Evolutionary conservation across 1,284 basidiomycete species (phyloP), one percentile per base, ranked within the genome.

Genomic region (Malassezia yamatoensis): DNA sequence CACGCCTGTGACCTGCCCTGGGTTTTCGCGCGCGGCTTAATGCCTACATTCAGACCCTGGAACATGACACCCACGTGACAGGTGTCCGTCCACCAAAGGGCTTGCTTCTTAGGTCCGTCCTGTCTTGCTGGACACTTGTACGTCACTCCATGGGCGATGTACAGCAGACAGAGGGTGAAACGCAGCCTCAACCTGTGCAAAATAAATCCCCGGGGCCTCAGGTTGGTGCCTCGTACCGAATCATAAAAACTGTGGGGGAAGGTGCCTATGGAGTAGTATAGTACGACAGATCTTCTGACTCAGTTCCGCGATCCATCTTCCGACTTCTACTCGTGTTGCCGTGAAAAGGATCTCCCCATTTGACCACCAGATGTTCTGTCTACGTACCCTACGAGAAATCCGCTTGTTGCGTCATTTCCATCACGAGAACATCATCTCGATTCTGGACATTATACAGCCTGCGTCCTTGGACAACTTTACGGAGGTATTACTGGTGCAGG

Each of bases 391-490:
- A 40, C 67, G 72, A 13, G 72, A 74, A 60, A 64, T 74, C 58
- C 71, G 71, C 46, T 59, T 74, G 34, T 65, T 74, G 32, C 64
- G 72, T 29, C 68, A 71, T 58, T 74, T 73, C 42, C 68, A 72
- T 38, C 67, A 72, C 38, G 59, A 74, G 51, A 74, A 74, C 50
- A 74, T 74, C 56, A 64, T 63, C 57, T 60, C 64, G 47, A 57
- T 61, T 40, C 53, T 71, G 37, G 65, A 69, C 51, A 64, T 68
- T n/a, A 53, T 72, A 48, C 64, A 68, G 50, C 64, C 72, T 42
- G 54, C 34, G 18, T 65, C 87, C 34, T 80, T 89, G 73, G 90
- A 96, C 33, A 80, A 81, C 1, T 98, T 98, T 81, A 90, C 88
- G 67, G 93, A 98, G 77, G 91, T 88, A 16, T 87, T 83, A 63